Evolutionary conservation across 768 basidiomycete genomes (phyloP), one percentile per base, ranked within the genome.

Genomic region (Termitomyces eurrhizus): DNA sequence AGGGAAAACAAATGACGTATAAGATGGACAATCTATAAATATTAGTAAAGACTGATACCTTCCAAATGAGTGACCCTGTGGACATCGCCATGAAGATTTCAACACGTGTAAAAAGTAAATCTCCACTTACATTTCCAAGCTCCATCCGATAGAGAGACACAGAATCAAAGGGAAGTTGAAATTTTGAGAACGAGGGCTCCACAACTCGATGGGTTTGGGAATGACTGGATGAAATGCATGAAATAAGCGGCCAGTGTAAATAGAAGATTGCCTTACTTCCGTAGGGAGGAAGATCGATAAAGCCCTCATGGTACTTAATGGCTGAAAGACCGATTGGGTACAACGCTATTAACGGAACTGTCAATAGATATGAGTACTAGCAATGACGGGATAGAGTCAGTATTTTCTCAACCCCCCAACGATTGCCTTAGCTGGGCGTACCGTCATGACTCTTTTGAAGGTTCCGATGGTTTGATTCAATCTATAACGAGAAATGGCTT

Each of bases 301-400:
- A 91, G 0, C 92, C 91, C 65, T 90, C 83, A 8, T 71, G 68
- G 66, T 92, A 93, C 68, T 92, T 93, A 73, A 94, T 89, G 60
- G 81, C 64, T 3, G 85, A 70, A 66, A 89, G 87, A 1, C 89
- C 89, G 12, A 86, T 49, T 1, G 89, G 69, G 64, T 85, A 91
- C 18, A 72, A 60, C 56, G 80, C 72, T 67, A 89, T 73, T 39
- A 87, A 66, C 2, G 91, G 91, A 61, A 92, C 67, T 44, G 78
- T 80, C 58, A 83, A 49, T 26, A 91, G 67, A 67, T 92, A 92
- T 4, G 88, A 83, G 70, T 92, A 93, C 90, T 92, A 62, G 37
- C 13, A 5, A n/a, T 29, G 18, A 54, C 13, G 1, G 4, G 41
- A 42, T 55, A 7, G 3, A 7, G 4, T 42, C 12, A 44, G n/a